These are phyloP conservation scores for Spathaspora arborariae DNA, from an alignment of 805 yeast genomes.

Conservation along the genomic window DNA sequence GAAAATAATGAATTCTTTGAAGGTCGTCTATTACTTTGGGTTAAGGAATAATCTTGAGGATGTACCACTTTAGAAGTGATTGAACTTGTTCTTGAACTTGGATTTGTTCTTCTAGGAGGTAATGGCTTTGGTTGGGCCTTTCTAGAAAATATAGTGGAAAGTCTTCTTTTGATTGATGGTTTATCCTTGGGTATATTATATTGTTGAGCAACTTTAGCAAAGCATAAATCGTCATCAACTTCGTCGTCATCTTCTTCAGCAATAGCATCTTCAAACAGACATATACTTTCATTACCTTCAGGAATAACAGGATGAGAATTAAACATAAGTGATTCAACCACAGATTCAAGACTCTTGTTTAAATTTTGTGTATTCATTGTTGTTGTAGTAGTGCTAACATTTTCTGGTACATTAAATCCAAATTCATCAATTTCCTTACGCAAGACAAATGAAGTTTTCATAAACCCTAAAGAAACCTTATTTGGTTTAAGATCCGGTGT, in stretches of 20 bases:
- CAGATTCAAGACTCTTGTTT: not conserved
- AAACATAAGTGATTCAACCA: not conserved
- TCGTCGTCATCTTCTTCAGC: not conserved
- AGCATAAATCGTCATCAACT: no score
- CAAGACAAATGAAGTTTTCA: constrained; percentile 40
- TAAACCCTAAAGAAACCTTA: constrained; percentile 40
- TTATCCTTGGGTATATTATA: not conserved
- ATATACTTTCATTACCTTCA: not conserved
- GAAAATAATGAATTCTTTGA: not conserved
- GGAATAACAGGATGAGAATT: not conserved
- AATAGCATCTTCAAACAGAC: not conserved
- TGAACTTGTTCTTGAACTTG: not conserved
- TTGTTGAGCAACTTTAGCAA: no score
- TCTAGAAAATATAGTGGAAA: not conserved
- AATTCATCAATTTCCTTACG: constrained; percentile 34
- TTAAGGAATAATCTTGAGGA: not conserved
- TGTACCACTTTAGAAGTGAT: not conserved
- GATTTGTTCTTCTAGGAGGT: no score
- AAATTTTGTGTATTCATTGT: no score
- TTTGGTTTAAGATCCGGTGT: not conserved
- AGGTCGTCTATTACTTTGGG: not conserved
- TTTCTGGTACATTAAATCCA: constrained; percentile 31
- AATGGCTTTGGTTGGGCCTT: no score
- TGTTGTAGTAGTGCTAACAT: constrained; percentile 17
- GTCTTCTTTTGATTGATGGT: not conserved